Base-by-base conservation (phyloP, 306 rosid species). In the Vigna trinervia region DNA sequence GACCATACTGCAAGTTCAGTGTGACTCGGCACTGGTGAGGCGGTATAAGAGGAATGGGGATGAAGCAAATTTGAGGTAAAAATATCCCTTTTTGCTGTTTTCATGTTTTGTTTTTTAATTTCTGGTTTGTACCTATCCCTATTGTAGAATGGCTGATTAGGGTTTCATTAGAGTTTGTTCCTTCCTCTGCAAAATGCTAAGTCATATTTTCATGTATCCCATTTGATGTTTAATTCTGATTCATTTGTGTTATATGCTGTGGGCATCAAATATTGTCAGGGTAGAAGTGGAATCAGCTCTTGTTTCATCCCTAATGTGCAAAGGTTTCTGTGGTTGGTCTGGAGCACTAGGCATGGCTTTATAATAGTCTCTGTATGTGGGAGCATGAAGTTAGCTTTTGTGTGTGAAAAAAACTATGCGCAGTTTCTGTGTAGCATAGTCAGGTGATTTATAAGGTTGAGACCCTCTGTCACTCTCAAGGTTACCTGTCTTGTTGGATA, bases 251-350 rank as follows among this genome's bases (percentile, higher is more conserved):
- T 73, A 20, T 71, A 66, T 84, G 85, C 91, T 90, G 96, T 85
- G 99, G 98, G 45, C 97, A 95, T 89, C 98, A 96, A 79, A 22
- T 10, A 87, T 91, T 63, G 99, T 96, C 87, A 89, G 96, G 8
- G 94, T 92, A 20, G 96, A 96, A 85, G 99, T 91, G 78, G 97
- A 96, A 89, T 96, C 96, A 68, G 94, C 98, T 81, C 85, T 91
- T 28, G 94, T 92, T 73, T 91, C 97, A 13, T 91, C 89, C 94
- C 53, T 81, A 87, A 72, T 92, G 96, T 82, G 89, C 92, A 13
- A 97, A 88, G 84, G 97, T 58, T 58, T 59, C 98, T 80, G 97
- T 95, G 73, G 97, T 92, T 51, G 94, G 97, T 59, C 65, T 95
- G 70, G 93, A 89, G 85, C 97, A 95, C 64, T 95, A 88, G 91